Evolutionary conservation across 495 filamentous ascomycete species (phyloP).

Genomic region (Lepraria neglecta): DNA sequence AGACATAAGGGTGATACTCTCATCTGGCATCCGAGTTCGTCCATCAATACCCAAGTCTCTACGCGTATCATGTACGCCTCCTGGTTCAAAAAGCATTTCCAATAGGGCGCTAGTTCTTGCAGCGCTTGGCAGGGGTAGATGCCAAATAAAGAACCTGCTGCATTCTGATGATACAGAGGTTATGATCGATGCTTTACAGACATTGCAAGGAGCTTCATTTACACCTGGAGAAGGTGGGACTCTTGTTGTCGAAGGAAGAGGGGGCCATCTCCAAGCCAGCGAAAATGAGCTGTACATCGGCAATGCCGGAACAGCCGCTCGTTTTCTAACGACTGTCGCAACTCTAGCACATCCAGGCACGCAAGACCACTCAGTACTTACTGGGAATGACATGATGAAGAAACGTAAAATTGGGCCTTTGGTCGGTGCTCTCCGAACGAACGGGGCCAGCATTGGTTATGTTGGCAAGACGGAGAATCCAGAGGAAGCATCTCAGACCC

Average conservation of each 20-base stretch:
- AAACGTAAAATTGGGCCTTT: constrained; percentile 86
- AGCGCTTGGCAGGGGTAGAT: constrained; percentile 80
- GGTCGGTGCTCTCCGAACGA: constrained; percentile 82
- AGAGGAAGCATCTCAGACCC: constrained; percentile 46
- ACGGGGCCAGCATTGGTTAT: constrained; percentile 78
- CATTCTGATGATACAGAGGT: constrained; percentile 96
- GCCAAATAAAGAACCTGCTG: constrained; percentile 81
- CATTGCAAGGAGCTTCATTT: constrained; percentile 83
- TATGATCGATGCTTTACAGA: constrained; percentile 84
- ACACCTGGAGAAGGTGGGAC: constrained; percentile 80
- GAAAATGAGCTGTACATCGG: constrained; percentile 78
- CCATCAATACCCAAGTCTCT: constrained; percentile 59
- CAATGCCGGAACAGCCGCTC: constrained; percentile 92
- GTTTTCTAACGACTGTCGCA: constrained; percentile 91
- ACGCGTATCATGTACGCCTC: constrained; percentile 72
- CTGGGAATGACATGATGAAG: constrained; percentile 96
- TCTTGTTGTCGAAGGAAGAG: constrained; percentile 83
- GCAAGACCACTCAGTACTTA: constrained; percentile 67
- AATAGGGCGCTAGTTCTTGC: constrained; percentile 91
- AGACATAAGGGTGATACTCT: constrained; percentile 77
- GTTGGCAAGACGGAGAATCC: constrained; percentile 50
- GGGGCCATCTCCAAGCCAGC: constrained; percentile 74
- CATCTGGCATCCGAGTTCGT: constrained; percentile 66
- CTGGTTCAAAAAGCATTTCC: constrained; percentile 96
- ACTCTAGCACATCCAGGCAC: constrained; percentile 66